Evolutionary conservation across 176 grass and related monocot genomes (phyloP).

Genomic region (Pontederia crassipes): DNA sequence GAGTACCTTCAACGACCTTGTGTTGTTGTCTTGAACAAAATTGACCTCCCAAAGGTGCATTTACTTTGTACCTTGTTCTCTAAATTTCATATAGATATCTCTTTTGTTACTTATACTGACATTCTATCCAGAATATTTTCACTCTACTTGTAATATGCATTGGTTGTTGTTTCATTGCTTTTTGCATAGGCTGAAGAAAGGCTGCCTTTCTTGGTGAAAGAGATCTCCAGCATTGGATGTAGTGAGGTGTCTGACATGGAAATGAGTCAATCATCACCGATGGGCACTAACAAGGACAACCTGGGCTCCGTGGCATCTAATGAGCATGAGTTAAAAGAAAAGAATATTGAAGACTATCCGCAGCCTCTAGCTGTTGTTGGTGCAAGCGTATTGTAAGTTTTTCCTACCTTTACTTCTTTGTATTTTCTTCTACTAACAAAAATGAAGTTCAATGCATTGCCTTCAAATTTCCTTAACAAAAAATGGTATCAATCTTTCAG

Average conservation of each 20-base stretch:
- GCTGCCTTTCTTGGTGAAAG: constrained; percentile 47
- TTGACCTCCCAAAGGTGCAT: constrained; percentile 80
- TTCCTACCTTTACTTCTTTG: not conserved
- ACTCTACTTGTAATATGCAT: not conserved
- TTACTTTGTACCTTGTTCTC: constrained; percentile 10
- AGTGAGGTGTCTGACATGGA: constrained; percentile 25
- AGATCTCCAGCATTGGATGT: constrained; percentile 73
- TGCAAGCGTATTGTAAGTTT: constrained; percentile 64
- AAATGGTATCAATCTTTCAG: not conserved
- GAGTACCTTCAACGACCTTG: constrained; percentile 76
- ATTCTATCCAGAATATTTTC: not conserved
- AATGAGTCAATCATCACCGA: constrained; percentile 15
- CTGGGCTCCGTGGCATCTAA: constrained; percentile 9
- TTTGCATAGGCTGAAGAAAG: constrained; percentile 54
- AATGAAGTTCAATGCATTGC: too few species aligned
- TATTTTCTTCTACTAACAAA: too few species aligned
- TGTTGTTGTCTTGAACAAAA: constrained; percentile 92
- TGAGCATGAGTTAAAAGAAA: constrained; percentile 41
- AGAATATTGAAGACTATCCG: constrained; percentile 72
- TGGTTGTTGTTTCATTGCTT: not conserved
- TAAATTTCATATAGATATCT: not conserved
- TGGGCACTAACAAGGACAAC: constrained; percentile 13
- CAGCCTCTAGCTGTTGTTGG: constrained; percentile 66
- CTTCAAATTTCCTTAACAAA: not conserved
- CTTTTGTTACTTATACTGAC: not conserved